These are phyloP conservation scores for Xylaria sp. DNA, from an alignment of 2,329 filamentous ascomycete genomes.

Conservation along the genomic window DNA sequence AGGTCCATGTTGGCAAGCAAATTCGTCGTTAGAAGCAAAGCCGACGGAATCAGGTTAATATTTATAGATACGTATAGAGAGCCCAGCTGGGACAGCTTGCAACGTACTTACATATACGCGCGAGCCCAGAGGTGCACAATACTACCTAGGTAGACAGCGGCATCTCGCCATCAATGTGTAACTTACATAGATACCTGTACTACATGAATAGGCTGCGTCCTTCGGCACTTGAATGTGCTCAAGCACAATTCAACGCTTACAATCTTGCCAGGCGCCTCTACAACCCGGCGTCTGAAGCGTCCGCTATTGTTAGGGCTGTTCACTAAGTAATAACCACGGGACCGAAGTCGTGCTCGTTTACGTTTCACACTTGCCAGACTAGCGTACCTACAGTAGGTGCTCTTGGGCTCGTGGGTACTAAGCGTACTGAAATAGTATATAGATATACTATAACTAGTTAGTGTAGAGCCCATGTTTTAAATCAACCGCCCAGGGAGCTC, in stretches of 20 bases:
- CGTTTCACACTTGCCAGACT: not conserved
- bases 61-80: not conserved
- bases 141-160: too few relatives aligned
- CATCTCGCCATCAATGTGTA: conserved; percentile 3
- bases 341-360: conserved; percentile 9
- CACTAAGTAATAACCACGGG: conserved; percentile 16
- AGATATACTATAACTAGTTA: not conserved
- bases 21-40: not conserved
- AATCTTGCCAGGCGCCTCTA: not conserved
- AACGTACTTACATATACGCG: too few relatives aligned
- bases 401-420: not conserved
- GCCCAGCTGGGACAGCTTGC: not conserved
- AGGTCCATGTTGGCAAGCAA: not conserved
- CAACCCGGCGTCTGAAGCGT: not conserved
- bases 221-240: not conserved
- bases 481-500: not conserved
- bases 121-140: too few relatives aligned
- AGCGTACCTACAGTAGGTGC: not conserved
- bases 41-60: not conserved
- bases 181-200: conserved; percentile 1
- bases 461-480: not conserved
- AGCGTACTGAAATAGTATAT: not conserved
- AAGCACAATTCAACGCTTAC: not conserved
- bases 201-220: conserved; percentile 8
- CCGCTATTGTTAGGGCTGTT: not conserved